Evolutionary conservation across 768 basidiomycete genomes (phyloP).

Genomic region (Russula brevipes): DNA sequence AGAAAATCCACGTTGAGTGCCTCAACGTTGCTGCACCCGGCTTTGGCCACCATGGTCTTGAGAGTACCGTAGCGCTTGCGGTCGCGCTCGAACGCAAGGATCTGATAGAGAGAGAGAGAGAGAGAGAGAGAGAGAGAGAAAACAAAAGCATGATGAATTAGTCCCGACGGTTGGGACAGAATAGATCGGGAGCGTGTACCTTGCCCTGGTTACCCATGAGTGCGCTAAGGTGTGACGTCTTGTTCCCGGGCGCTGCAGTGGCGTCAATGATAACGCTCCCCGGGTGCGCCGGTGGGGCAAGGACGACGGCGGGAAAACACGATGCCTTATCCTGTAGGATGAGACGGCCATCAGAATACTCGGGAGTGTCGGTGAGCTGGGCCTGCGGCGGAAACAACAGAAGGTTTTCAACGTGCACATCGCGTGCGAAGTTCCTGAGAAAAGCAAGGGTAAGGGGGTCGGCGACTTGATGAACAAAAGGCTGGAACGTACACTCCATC

Average conservation of each 20-base stretch:
- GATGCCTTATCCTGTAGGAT: constrained; percentile 98
- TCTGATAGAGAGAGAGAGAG: constrained; percentile 34
- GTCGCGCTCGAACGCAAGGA: constrained; percentile 89
- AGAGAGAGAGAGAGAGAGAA: not conserved
- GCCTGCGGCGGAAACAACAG: constrained; percentile 66
- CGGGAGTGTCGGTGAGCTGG: constrained; percentile 62
- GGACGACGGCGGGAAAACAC: constrained; percentile 87
- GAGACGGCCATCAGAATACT: constrained; percentile 73
- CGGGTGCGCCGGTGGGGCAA: constrained; percentile 61
- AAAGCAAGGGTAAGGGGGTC: not conserved
- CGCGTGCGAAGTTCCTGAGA: constrained; percentile 60
- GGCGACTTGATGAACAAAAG: not conserved
- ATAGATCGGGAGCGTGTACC: constrained; percentile 38
- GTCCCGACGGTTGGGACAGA: not conserved
- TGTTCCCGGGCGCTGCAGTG: constrained; percentile 96
- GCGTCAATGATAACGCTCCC: constrained; percentile 76
- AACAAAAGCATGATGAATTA: not conserved
- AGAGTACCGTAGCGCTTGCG: constrained; percentile 76
- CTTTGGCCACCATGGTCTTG: constrained; percentile 77
- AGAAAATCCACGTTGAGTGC: constrained; percentile 82
- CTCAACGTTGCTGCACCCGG: constrained; percentile 75
- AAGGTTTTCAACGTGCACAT: constrained; percentile 78
- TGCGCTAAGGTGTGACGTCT: constrained; percentile 90
- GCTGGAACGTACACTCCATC: constrained; percentile 39
- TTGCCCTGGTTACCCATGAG: constrained; percentile 80